A percentile compares a stretch with the other conserved stretches of the same genome.
Evolutionary conservation across 2,329 filamentous ascomycete species (phyloP).

Genomic region (Colletotrichum phormii): DNA sequence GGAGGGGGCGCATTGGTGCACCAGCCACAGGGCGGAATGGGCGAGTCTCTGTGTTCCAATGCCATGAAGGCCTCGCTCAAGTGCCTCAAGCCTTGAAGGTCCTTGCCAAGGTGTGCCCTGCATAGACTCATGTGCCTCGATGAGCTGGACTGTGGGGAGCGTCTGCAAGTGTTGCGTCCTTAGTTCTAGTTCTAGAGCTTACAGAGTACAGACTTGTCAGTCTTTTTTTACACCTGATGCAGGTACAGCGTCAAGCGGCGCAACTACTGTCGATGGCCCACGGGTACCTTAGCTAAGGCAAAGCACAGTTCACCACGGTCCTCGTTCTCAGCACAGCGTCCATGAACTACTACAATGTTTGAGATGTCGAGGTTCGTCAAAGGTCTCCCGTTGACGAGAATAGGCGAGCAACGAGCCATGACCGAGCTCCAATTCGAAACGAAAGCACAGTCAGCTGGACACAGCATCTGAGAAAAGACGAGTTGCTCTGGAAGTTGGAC

Average conservation of each 20-base stretch:
- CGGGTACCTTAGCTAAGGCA: not conserved
- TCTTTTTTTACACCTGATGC: not conserved
- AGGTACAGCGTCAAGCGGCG: not conserved
- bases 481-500: not conserved
- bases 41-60: conserved; percentile 10
- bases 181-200: not conserved
- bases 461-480: not conserved
- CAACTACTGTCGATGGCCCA: no score
- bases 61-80: conserved; percentile 34
- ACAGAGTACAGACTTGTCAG: not conserved
- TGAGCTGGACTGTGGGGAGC: conserved; percentile 8
- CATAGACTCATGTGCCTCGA: conserved; percentile 12
- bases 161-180: not conserved
- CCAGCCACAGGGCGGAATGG: conserved; percentile 30
- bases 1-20: conserved; percentile 12
- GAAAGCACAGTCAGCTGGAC: conserved; percentile 1
- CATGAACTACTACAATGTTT: not conserved
- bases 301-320: conserved; percentile 11
- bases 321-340: not conserved
- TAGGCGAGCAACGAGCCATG: not conserved
- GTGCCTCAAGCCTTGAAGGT: not conserved
- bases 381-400: not conserved
- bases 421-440: conserved; percentile 29
- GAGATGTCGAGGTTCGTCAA: not conserved
- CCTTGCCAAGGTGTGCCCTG: conserved; percentile 22